Percentiles rank a stretch among this genome's conserved stretches.
These are phyloP conservation scores for Hanseniaspora gamundiae DNA, from an alignment of 1,139 yeast genomes.

Conservation along the genomic window DNA sequence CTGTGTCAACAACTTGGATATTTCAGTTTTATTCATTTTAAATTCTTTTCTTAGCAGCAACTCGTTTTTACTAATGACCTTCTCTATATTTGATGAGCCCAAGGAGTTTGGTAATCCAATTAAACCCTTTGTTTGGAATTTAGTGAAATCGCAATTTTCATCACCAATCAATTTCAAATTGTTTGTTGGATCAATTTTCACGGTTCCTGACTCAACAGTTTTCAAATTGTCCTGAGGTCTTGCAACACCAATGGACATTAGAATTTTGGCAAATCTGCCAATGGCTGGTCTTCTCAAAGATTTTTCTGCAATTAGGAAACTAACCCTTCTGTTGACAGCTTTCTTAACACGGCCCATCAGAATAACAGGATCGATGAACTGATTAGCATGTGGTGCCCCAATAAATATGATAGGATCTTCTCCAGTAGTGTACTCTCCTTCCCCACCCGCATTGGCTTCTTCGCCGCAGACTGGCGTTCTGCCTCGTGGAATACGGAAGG, in stretches of 20 bases:
- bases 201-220: constrained; percentile 34
- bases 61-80: constrained; percentile 64
- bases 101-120: constrained; percentile 68
- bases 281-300: constrained; percentile 57
- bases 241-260: constrained; percentile 77
- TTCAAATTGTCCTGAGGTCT: constrained; percentile 79
- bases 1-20: constrained; percentile 30
- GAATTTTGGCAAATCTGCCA: constrained; percentile 65
- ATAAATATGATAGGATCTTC: constrained; percentile 68
- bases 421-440: constrained; percentile 29
- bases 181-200: constrained; percentile 35
- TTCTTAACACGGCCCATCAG: constrained; percentile 70
- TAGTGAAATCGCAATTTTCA: constrained; percentile 49
- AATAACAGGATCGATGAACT: constrained; percentile 83
- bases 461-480: constrained; percentile 22
- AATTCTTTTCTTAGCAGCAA: constrained; percentile 62
- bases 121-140: constrained; percentile 53
- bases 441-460: neutral
- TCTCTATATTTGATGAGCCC: constrained; percentile 65
- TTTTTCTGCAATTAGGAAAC: constrained; percentile 79
- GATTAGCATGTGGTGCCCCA: constrained; percentile 97
- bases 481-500: constrained; percentile 59
- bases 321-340: constrained; percentile 61
- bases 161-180: constrained; percentile 46
- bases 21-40: constrained; percentile 35